Conservation (phyloP, 306 rosid genomes). For the Luffa acutangula region DNA sequence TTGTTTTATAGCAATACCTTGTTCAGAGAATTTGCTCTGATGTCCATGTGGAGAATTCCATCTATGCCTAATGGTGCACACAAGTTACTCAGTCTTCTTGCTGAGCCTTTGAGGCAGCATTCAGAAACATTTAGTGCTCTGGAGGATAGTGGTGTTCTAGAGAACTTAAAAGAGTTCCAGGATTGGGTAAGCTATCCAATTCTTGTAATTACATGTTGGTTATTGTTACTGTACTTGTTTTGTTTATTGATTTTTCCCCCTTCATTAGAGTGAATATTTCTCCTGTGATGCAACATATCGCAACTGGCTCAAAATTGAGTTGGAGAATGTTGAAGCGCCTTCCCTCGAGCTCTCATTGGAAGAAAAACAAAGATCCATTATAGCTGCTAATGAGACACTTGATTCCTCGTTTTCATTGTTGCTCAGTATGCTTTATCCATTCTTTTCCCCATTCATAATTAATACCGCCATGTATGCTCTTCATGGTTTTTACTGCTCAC, state of each 20-base stretch:
- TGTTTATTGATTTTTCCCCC: conserved; percentile 13
- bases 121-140: conserved; percentile 50
- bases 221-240: not conserved
- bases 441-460: not conserved
- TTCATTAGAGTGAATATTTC: conserved; percentile 72
- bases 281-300: conserved; percentile 97
- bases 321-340: conserved; percentile 65
- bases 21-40: conserved; percentile 93
- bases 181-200: conserved; percentile 61
- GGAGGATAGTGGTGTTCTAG: conserved; percentile 43
- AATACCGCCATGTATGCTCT: not conserved
- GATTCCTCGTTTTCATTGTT: conserved; percentile 59
- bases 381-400: conserved; percentile 73
- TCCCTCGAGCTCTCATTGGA: conserved; percentile 54
- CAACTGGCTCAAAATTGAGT: conserved; percentile 86
- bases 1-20: conserved; percentile 55
- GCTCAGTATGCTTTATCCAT: conserved; percentile 43
- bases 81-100: conserved; percentile 77
- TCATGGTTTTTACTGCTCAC: not conserved
- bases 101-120: conserved; percentile 90
- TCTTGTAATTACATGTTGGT: not conserved
- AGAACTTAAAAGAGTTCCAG: conserved; percentile 76
- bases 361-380: conserved; percentile 62
- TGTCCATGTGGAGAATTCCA: conserved; percentile 95
- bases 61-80: conserved; percentile 95